Evolutionary conservation across 2,329 filamentous ascomycete species (phyloP), one percentile per base, ranked within the genome.

Genomic region (Corinectria fuckeliana): DNA sequence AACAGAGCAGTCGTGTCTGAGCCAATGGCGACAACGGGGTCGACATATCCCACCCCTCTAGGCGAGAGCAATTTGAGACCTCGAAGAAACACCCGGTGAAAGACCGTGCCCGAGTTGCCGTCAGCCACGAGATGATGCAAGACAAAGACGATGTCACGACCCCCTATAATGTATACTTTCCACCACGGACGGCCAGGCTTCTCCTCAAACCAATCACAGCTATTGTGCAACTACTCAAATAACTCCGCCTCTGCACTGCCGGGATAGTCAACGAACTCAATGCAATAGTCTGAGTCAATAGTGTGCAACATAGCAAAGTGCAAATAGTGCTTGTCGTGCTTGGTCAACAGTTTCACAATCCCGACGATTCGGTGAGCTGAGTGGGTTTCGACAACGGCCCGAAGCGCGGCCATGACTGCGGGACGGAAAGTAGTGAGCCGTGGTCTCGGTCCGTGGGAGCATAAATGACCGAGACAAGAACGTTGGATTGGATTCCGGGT

Each of bases 401-500:
- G 56, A 21, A 70, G 56, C 1, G 67, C 66, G 1, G 65, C 58
- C 11, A 64, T 36, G 10, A 70, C 54, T 0, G 51, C 50, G 7
- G 13, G 28, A 8, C 49, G 44, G 9, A 39, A 7, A 62, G 56
- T 3, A 26, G 34, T 20, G 38, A 2, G 2, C 28, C 34, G 1
- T 18, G 13, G 3, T n/a, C 44, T 0, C 26, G 16, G 9, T 39
- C 41, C 2, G 51, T 32, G 0, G 60, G 45, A 28, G 30, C 56
- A n/a, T 70, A 70, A 5, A 56, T 50, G 16, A 65, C 68, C 8
- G 67, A 60, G 1, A 69, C 61, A 26, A 67, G 26, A 7, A 70
- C 56, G 18, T 70, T 70, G n/a, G 67, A 66, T 25, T 65, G 62
- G 8, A 67, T 59, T 9, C 67, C 67, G 7, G 69, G 62, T 2